Percentiles rank a stretch among this genome's conserved stretches.
Conservation (phyloP, 306 rosid genomes). For the Castanea sativa region DNA sequence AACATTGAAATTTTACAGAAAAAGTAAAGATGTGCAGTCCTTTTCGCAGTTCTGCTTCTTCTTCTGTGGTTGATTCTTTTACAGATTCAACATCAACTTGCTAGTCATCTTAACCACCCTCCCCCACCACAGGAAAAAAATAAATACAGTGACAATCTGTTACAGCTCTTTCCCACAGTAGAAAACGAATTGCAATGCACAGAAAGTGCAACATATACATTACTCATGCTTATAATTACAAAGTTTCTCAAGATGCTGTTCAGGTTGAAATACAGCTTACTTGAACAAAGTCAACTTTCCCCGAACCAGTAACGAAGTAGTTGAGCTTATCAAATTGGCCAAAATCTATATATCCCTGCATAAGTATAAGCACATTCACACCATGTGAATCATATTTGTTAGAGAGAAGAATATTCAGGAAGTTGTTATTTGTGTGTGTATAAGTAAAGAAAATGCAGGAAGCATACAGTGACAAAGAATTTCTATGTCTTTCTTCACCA, state of each 20-base stretch:
- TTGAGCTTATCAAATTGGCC: constrained; percentile 72
- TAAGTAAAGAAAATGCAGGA: constrained; percentile 15
- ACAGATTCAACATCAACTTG: constrained; percentile 21
- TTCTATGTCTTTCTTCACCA: neutral
- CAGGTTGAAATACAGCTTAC: constrained; percentile 43
- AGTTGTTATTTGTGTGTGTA: neutral
- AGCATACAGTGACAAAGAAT: neutral
- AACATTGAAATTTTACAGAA: neutral
- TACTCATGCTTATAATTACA: neutral
- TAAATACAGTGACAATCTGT: neutral
- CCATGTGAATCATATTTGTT: constrained; percentile 14
- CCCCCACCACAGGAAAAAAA: neutral
- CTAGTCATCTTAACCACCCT: neutral
- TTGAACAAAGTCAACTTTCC: constrained; percentile 68
- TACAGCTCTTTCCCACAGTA: constrained; percentile 1
- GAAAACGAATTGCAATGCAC: neutral
- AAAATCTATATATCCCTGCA: constrained; percentile 86
- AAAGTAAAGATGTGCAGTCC: neutral
- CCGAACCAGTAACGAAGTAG: constrained; percentile 79
- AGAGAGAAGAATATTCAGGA: constrained; percentile 15
- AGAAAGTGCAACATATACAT: constrained; percentile 7
- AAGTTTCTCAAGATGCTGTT: neutral
- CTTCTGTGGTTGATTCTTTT: neutral
- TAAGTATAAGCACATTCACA: constrained; percentile 26
- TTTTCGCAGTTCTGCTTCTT: constrained; percentile 5